Conservation (phyloP, 352 stramenopile genomes). For the Pythium myriotylum region DNA sequence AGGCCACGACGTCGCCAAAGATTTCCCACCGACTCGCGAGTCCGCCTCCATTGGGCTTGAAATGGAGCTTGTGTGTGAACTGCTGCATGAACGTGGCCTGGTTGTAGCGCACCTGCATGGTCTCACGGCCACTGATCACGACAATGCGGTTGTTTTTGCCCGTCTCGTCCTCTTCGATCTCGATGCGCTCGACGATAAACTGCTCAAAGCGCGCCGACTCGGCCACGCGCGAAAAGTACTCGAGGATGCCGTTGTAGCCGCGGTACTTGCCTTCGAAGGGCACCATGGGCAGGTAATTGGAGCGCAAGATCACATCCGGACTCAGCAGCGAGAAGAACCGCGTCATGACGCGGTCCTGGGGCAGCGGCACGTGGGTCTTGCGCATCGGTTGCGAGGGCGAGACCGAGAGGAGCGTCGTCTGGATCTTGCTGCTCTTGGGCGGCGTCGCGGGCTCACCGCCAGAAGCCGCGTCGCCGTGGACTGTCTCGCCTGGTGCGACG, state of each 20-base stretch:
- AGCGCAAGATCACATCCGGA: conserved; percentile 76
- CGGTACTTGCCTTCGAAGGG: conserved; percentile 87
- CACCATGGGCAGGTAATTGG: conserved; percentile 90
- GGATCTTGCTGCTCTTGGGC: conserved; percentile 43
- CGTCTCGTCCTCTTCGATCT: conserved; percentile 49
- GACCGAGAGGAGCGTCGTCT: conserved; percentile 48
- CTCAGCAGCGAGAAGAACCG: conserved; percentile 84
- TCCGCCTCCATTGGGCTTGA: conserved; percentile 54
- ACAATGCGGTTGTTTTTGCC: conserved; percentile 55
- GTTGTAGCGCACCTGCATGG: conserved; percentile 83
- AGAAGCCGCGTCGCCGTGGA: neutral
- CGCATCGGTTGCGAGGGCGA: conserved; percentile 53
- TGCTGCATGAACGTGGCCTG: conserved; percentile 88
- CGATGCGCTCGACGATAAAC: conserved; percentile 75
- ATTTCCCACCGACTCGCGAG: conserved; percentile 82
- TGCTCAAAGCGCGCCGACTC: conserved; percentile 75
- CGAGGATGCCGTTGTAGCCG: conserved; percentile 70
- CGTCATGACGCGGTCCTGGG: conserved; percentile 62
- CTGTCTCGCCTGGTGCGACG: neutral
- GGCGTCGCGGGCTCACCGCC: conserved; percentile 14
- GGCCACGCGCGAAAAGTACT: conserved; percentile 75
- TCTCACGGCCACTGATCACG: conserved; percentile 74
- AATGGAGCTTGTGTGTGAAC: conserved; percentile 86
- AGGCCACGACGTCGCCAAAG: conserved; percentile 85
- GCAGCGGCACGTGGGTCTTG: conserved; percentile 43